These are phyloP conservation scores for Verticillium klebahnii DNA, from an alignment of 2,329 filamentous ascomycete genomes.

Conservation along the genomic window DNA sequence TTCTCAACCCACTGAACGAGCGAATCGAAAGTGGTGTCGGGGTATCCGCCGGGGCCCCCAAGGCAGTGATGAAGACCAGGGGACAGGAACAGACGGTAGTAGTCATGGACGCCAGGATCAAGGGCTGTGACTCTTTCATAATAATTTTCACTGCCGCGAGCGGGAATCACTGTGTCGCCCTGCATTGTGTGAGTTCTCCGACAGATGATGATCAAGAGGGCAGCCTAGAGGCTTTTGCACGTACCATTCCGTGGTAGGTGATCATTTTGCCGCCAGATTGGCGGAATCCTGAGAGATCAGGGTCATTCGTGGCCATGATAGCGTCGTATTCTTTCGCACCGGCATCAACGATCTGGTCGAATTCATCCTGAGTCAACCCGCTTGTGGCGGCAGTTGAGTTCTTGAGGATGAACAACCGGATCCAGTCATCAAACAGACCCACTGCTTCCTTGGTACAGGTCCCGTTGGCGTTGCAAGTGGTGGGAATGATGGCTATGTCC, in stretches of 20 bases:
- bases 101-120: conserved; percentile 22
- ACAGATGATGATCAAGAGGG: too few species aligned
- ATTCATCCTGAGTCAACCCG: conserved; percentile 26
- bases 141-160: conserved; percentile 1
- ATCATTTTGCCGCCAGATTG: conserved; percentile 36
- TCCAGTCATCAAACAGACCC: conserved; percentile 22
- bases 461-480: background rate
- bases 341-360: conserved; percentile 21
- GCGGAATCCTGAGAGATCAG: conserved; percentile 21
- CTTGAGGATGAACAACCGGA: conserved; percentile 25
- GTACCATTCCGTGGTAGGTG: conserved; percentile 37
- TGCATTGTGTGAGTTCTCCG: too few species aligned
- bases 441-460: conserved; percentile 8
- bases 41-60: conserved; percentile 36
- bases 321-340: background rate
- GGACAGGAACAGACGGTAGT: conserved; percentile 47
- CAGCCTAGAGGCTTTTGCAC: too few species aligned
- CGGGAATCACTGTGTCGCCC: conserved; percentile 33
- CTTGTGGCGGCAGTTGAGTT: too few species aligned
- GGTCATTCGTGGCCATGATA: conserved; percentile 28
- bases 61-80: conserved; percentile 50
- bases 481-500: background rate
- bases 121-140: too few species aligned
- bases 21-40: conserved; percentile 38
- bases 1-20: conserved; percentile 46